These are phyloP conservation scores for Stephania cephalantha DNA, from an alignment of 164 flowering plant genomes.

Conservation along the genomic window DNA sequence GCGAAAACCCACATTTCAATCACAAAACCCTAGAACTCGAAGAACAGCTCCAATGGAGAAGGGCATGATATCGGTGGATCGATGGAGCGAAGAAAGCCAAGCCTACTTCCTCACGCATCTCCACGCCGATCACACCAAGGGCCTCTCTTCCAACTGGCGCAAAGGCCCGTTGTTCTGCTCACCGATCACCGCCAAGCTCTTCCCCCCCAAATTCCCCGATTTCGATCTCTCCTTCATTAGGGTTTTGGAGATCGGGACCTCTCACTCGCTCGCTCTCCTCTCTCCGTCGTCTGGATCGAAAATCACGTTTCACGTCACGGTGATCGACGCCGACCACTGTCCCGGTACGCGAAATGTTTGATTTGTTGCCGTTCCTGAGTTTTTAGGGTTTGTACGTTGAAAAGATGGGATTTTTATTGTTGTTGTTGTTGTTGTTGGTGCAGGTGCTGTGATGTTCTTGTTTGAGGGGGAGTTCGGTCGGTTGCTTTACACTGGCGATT, in stretches of 20 bases:
- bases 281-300: conserved; percentile 40
- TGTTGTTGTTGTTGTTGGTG: conserved; percentile 10
- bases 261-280: conserved; percentile 40
- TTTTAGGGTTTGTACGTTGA: neutral
- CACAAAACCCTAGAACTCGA: neutral
- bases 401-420: neutral
- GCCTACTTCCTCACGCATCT: conserved; percentile 81
- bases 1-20: too few species aligned
- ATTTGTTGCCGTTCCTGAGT: neutral
- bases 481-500: conserved; percentile 75
- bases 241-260: conserved; percentile 44
- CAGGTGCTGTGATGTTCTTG: conserved; percentile 37
- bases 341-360: conserved; percentile 45
- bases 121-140: conserved; percentile 79
- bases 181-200: conserved; percentile 64
- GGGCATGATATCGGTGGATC: conserved; percentile 64
- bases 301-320: conserved; percentile 36
- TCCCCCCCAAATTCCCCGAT: conserved; percentile 57
- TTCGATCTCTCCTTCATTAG: conserved; percentile 61
- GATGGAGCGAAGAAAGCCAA: conserved; percentile 51
- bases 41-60: conserved; percentile 38
- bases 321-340: conserved; percentile 81
- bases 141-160: conserved; percentile 58
- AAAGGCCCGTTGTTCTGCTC: conserved; percentile 74
- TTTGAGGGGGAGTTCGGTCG: conserved; percentile 73